Conservation (phyloP, 148 eudicot species). For the Vaccinium darrowii region DNA sequence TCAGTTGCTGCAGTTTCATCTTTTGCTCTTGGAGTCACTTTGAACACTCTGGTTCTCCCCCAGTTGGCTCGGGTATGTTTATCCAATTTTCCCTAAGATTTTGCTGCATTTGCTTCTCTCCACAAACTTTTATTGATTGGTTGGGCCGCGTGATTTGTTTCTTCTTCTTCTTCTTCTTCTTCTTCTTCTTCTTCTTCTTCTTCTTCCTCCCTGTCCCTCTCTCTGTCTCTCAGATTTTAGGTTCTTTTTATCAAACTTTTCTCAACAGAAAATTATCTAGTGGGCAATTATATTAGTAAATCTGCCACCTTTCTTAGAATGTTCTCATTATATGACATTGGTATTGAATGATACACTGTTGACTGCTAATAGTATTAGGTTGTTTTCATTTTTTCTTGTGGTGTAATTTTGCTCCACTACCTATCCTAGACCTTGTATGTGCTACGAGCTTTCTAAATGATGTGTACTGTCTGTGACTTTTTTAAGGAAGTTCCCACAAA, state of each 20-base stretch:
- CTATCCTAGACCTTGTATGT: neutral
- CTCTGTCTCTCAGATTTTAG: neutral
- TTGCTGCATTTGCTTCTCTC: constrained; percentile 9
- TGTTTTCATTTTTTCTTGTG: neutral
- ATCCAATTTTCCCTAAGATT: neutral
- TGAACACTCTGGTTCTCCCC: constrained; percentile 63
- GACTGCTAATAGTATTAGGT: neutral
- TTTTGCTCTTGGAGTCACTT: constrained; percentile 70
- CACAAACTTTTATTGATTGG: neutral
- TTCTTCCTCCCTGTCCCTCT: no score
- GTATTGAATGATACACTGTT: neutral
- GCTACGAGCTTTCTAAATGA: neutral
- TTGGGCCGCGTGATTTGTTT: neutral
- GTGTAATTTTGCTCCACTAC: neutral
- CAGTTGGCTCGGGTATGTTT: constrained; percentile 67
- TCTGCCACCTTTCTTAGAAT: neutral
- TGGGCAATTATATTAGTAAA: neutral
- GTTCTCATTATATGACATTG: neutral
- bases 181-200: no score
- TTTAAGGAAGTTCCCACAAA: neutral
- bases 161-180: neutral
- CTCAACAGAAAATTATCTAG: neutral
- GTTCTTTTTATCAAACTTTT: neutral
- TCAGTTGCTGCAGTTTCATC: constrained; percentile 70
- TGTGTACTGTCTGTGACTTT: neutral